A percentile compares a stretch with the other conserved stretches of the same genome.
Evolutionary conservation across 192 early-diverging fungal species (phyloP).

Genomic region (Umbelopsis sp.): DNA sequence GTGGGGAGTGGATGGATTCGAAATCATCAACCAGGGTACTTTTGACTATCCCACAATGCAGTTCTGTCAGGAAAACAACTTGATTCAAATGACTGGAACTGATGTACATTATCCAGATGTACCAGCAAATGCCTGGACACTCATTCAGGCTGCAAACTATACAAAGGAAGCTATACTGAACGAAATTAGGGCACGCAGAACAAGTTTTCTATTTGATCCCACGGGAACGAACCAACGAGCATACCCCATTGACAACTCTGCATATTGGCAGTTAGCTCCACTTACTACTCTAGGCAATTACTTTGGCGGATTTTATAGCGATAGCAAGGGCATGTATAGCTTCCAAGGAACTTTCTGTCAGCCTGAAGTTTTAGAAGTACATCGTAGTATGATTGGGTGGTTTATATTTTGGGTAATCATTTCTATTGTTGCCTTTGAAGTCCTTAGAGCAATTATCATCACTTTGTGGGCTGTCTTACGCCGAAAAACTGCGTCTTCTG

Average conservation of each 20-base stretch:
- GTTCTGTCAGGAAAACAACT: slow-evolving; percentile 46
- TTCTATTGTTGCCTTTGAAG: slow-evolving; percentile 22
- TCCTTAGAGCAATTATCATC: slow-evolving; percentile 4
- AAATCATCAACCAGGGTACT: slow-evolving; percentile 61
- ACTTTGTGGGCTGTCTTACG: neutral
- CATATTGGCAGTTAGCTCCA: slow-evolving; percentile 52
- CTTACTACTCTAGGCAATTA: slow-evolving; percentile 56
- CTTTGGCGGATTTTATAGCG: slow-evolving; percentile 60
- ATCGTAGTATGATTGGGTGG: slow-evolving; percentile 45
- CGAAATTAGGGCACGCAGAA: slow-evolving; percentile 57
- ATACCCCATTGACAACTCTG: slow-evolving; percentile 33
- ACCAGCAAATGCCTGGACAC: slow-evolving; percentile 65
- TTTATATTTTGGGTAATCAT: slow-evolving; percentile 48
- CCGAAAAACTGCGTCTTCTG: neutral
- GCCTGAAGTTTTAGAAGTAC: slow-evolving; percentile 44
- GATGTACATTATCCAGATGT: slow-evolving; percentile 66
- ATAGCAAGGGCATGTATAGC: slow-evolving; percentile 68
- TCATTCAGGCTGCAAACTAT: slow-evolving; percentile 47
- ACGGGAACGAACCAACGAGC: slow-evolving; percentile 56
- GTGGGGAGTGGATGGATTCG: slow-evolving; percentile 76
- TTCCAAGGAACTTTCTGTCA: slow-evolving; percentile 72
- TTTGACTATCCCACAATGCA: slow-evolving; percentile 62
- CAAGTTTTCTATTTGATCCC: slow-evolving; percentile 67
- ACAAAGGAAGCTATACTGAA: slow-evolving; percentile 53
- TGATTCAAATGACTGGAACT: slow-evolving; percentile 63